Base-by-base conservation (phyloP, 2,329 filamentous ascomycete genomes). In the Xylogone sp. region DNA sequence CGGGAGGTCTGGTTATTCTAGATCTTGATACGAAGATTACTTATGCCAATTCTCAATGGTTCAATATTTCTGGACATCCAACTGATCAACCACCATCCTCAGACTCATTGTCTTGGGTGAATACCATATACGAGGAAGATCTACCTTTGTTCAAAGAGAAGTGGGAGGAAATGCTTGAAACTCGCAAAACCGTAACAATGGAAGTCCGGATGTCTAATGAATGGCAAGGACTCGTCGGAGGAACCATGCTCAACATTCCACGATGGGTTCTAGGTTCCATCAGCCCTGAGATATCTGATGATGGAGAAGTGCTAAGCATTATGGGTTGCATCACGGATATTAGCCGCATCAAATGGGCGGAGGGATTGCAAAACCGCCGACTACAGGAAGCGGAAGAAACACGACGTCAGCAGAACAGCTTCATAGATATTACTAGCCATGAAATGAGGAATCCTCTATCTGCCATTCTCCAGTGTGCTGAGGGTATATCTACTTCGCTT, bases 1-100 rank as follows among this genome's bases (percentile, higher is more conserved):
- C 88, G 0, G 88, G 91, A 1, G 89, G 88, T 31, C 84, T 93
- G 70, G 91, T 91, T 65, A 90, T 92, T 55, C 86, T 87, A 18
- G 80, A 90, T 62, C 75, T 80, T 1, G 69, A 75, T 45, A 88
- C 88, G 6, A 73, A 77, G 21, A 87, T 92, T 60, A 87, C 79
- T 9, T 92, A 89, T 63, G 88, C 85, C 65, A 93, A 93, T 64
- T 65, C 77, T 89, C 53, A 92, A 92, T 67, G 79, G 79, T 45
- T 77, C 76, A 74, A 79, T 55, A 87, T 90, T 27, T 85, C 86
- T 0, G 75, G 84, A 21, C 82, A 87, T 44, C 78, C 80, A 1
- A 77, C 78, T 54, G 75, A 77, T 19, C 72, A 76, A 34, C n/a
- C 34, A 7, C 70, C 75, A 75, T 81, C 21, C 82, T 86, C 55